Evolutionary conservation across 257 asterid species (phyloP), one percentile per base, ranked within the genome.

Genomic region (Fraxinus quadrangulata): DNA sequence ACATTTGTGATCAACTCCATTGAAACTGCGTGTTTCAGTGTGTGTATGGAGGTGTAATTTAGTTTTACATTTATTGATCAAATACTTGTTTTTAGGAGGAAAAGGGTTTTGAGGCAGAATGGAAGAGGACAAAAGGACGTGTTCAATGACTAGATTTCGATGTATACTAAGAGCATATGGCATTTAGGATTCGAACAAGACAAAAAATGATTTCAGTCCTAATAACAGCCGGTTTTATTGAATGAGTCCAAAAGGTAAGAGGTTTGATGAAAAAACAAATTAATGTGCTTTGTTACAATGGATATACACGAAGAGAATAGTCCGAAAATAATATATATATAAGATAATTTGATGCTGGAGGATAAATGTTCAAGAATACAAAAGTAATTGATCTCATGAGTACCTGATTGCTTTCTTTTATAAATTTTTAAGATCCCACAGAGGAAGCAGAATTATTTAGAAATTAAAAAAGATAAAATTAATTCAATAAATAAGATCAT

Each of bases 151-250:
- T 72, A 39, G 70, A 72, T 23, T 30, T 66, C 83, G 87, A 73
- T 85, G 83, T 49, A 67, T 63, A 74, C 77, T 9, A 85, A 74
- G 86, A 36, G 24, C 83, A 83, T 82, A 82, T 85, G 89, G 83
- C 86, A 69, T 66, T 78, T 5, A n/a, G 42, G 70, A 59, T 77
- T 24, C 1, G 78, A 61, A 75, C 42, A 69, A 30, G 85, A 78
- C 79, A 85, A 74, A 1, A 2, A 1, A 24, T 10, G 31, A 3
- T 45, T 77, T 6, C 79, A 71, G 86, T 75, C 63, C 78, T 17
- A 81, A 68, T 66, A 71, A 71, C 56, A 74, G 83, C 84, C 86
- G 88, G 84, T 70, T 3, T 17, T 73, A 21, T 74, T 51, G 71
- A 70, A 61, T 17, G 9, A 42, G 65, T 81, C 83, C 77, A 73